Evolutionary conservation across 2,329 filamentous ascomycete species (phyloP).

Genomic region (Blastomyces parvus): DNA sequence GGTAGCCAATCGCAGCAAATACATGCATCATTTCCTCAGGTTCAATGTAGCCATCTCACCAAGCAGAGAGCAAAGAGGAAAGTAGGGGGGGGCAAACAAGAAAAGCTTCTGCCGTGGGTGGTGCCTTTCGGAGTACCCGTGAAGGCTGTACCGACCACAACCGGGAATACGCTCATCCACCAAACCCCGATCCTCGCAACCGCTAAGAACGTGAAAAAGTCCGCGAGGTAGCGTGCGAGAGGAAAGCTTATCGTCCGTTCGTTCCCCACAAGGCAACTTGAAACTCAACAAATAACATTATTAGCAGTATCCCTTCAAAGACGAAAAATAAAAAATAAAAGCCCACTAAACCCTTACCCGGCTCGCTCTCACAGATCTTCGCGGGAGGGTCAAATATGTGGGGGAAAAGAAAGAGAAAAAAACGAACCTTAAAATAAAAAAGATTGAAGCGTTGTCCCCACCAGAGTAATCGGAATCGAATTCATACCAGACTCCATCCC

Average conservation of each 20-base stretch:
- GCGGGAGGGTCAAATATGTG: too few species aligned
- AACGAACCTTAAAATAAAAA: constrained; percentile 44
- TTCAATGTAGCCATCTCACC: not conserved
- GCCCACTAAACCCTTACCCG: too few species aligned
- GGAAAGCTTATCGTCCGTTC: not conserved
- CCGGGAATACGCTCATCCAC: not conserved
- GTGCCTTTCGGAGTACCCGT: not conserved
- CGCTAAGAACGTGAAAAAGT: not conserved
- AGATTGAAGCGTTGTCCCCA: constrained; percentile 62
- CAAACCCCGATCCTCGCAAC: not conserved
- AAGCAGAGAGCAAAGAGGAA: not conserved
- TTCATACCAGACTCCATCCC: constrained; percentile 45
- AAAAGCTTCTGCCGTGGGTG: not conserved
- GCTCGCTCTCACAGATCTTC: not conserved
- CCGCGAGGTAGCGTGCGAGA: not conserved
- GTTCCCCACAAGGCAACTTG: not conserved
- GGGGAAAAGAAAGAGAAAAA: constrained; percentile 2
- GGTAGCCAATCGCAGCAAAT: not conserved
- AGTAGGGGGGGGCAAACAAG: not conserved
- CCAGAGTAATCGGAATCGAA: constrained; percentile 92
- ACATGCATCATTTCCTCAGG: not conserved
- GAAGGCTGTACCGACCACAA: not conserved
- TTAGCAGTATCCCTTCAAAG: constrained; percentile 5
- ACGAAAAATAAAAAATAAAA: not conserved
- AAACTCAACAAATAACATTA: not conserved